Evolutionary conservation across 345 rosid species (phyloP).

Genomic region (Firmiana major): DNA sequence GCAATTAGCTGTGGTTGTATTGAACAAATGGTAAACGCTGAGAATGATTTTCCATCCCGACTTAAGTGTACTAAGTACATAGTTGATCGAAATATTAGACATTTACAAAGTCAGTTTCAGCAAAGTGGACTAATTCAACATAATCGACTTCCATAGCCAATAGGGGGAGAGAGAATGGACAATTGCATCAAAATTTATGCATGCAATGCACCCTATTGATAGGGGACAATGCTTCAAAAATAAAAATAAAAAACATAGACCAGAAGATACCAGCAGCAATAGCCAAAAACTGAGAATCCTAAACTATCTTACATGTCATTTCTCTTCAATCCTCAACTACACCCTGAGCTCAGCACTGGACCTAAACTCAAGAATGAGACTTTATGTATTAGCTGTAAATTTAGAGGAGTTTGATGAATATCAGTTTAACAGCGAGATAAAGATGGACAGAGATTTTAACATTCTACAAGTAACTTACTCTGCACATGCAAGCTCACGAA

Average conservation of each 20-base stretch:
- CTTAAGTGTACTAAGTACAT: neutral
- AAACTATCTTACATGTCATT: too few species aligned
- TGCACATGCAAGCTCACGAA: conserved; percentile 66
- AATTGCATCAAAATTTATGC: conserved; percentile 19
- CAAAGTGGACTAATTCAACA: neutral
- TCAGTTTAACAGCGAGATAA: neutral
- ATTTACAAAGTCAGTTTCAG: conserved; percentile 15
- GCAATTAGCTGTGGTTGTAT: conserved; percentile 11
- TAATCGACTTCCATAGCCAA: neutral
- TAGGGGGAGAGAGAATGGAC: neutral
- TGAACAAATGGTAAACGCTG: neutral
- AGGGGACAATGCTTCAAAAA: too few species aligned
- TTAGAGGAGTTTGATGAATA: neutral
- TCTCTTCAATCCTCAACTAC: conserved; percentile 9
- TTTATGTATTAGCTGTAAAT: neutral
- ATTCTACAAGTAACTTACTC: conserved; percentile 29
- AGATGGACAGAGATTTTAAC: neutral
- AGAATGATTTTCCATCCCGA: neutral
- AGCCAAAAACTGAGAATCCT: neutral
- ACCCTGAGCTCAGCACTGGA: conserved; percentile 8
- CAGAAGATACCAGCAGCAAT: neutral
- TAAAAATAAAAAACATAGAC: neutral
- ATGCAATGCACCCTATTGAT: conserved; percentile 10
- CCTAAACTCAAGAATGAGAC: conserved; percentile 6
- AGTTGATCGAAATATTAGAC: neutral